Evolutionary conservation across 305 asterid species (phyloP), one percentile per base, ranked within the genome.

Genomic region (Fraxinus sp.): DNA sequence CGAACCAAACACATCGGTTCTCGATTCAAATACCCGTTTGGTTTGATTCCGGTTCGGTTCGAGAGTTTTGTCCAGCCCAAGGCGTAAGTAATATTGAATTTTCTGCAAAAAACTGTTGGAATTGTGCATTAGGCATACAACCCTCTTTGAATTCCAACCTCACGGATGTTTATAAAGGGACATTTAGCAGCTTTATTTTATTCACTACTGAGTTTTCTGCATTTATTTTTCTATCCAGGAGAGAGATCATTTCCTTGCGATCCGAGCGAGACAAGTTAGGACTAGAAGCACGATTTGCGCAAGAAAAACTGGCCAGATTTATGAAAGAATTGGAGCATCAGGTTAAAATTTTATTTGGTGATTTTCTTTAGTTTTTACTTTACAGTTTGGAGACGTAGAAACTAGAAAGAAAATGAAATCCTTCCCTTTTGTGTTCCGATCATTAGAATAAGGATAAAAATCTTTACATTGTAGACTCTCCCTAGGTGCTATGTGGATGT

Each of bases 241-340:
- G 88, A 74, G 97, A 92, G 78, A 73, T 93, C 37, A 89, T 91
- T 46, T 86, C 94, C 22, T 81, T 94, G 77, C 91, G 94, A 75
- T 86, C 97, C 22, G 98, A 92, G 87, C 91, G 97, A 55, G 97
- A 94, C 72, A 94, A 93, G 86, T 82, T 91, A 20, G 90, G 91
- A 52, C 77, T 94, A 85, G 97, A 93, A 89, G 95, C 94, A 64
- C 93, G 80, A 81, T 90, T 90, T 81, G 90, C 98, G 10, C 91
- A 85, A 75, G 99, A 92, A 82, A 97, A 92, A 88, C 94, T 93
- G 66, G 89, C 83, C 76, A 90, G 98, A 83, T 94, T 89, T 84
- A 82, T 92, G 97, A 89, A 91, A 89, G 99, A 97, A 80, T 97
- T 86, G 78, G 99, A 97, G 68, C 96, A 91, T 81, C 97, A 92